phyloP scores from a whole-genome alignment of 352 stramenopile genomes.

The Pythium oligandrum region DNA sequence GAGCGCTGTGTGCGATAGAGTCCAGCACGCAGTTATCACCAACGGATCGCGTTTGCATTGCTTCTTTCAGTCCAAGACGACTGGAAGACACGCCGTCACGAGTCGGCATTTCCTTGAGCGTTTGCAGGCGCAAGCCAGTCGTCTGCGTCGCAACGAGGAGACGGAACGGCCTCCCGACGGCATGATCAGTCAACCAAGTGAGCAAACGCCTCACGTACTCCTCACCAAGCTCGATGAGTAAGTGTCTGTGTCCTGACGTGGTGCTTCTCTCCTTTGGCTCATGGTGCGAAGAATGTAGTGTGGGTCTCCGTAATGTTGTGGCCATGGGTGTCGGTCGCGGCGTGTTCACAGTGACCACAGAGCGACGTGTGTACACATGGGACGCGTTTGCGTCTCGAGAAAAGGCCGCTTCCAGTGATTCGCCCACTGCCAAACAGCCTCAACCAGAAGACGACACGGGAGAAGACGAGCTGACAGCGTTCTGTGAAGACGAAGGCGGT shows the following conservation, averaged over 20 bases:
- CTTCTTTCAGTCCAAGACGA: conserved; percentile 32
- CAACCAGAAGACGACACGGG: not conserved
- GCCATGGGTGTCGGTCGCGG: conserved; percentile 17
- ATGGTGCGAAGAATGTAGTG: not conserved
- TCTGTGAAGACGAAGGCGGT: conserved; percentile 30
- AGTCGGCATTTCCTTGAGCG: conserved; percentile 31
- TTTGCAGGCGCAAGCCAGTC: not conserved
- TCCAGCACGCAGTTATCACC: not conserved
- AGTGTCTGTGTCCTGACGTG: not conserved
- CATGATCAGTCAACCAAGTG: no score
- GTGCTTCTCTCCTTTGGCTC: no score
- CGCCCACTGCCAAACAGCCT: not conserved
- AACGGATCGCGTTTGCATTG: conserved; percentile 43
- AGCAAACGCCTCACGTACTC: conserved; percentile 1
- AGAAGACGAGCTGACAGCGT: conserved; percentile 5
- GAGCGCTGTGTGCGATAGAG: not conserved
- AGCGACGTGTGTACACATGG: conserved; percentile 19
- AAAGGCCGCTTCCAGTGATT: not conserved
- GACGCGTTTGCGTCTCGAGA: conserved; percentile 6
- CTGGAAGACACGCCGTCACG: conserved; percentile 27
- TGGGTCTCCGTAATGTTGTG: conserved; percentile 13
- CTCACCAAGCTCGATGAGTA: conserved; percentile 16
- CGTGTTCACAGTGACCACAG: conserved; percentile 11
- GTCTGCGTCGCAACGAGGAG: no score
- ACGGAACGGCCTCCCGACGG: no score